phyloP scores from a whole-genome alignment of 2,329 filamentous ascomycete species.

The Lecanicillium sp. region DNA sequence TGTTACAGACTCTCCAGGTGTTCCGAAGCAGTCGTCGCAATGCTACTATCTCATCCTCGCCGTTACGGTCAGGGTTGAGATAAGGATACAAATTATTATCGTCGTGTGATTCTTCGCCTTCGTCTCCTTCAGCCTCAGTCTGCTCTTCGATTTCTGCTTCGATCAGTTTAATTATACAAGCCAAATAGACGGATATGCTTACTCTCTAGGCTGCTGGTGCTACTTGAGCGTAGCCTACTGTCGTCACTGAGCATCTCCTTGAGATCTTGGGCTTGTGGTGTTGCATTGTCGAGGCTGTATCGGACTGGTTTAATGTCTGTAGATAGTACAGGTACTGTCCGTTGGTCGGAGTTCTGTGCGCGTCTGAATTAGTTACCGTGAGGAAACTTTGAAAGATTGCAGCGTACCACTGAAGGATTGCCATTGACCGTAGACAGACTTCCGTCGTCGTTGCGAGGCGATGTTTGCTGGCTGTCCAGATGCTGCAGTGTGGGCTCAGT shows the following conservation, averaged over 20 bases:
- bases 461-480: conserved; percentile 26
- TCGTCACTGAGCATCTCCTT: conserved; percentile 59
- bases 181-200: too few relatives aligned
- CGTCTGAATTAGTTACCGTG: too few relatives aligned
- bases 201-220: conserved; percentile 74
- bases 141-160: conserved; percentile 47
- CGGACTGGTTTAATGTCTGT: conserved; percentile 62
- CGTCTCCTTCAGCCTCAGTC: conserved; percentile 43
- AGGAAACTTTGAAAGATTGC: too few relatives aligned
- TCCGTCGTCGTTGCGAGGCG: conserved; percentile 29
- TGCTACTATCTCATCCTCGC: too few relatives aligned
- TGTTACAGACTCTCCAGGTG: conserved; percentile 95
- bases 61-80: too few relatives aligned
- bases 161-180: conserved; percentile 19
- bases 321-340: conserved; percentile 62
- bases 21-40: too few relatives aligned
- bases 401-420: conserved; percentile 18
- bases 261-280: conserved; percentile 75
- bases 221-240: conserved; percentile 54
- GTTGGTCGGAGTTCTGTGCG: conserved; percentile 13
- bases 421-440: conserved; percentile 18
- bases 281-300: conserved; percentile 63
- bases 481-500: conserved; percentile 29
- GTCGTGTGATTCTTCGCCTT: conserved; percentile 35
- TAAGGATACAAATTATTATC: conserved; percentile 4